Evolutionary conservation across 768 basidiomycete species (phyloP).

Genomic region (Austroboletus festivus): DNA sequence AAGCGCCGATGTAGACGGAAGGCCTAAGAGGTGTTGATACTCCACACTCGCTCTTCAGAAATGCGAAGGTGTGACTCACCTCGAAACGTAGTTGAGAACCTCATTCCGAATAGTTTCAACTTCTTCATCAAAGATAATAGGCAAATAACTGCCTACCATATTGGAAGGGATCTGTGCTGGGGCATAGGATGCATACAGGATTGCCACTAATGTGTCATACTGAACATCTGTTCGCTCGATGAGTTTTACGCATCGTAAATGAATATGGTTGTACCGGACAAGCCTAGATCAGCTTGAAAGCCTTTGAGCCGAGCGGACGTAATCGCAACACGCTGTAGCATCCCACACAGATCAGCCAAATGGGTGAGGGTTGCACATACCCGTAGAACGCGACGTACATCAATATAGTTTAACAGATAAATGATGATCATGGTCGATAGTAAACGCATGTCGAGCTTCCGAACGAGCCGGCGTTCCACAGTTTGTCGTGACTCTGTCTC

Average conservation of each 20-base stretch:
- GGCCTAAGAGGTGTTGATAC: conserved; percentile 40
- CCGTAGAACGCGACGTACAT: conserved; percentile 36
- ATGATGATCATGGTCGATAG: conserved; percentile 58
- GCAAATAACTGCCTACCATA: conserved; percentile 1
- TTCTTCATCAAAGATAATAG: not conserved
- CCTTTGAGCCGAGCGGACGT: conserved; percentile 50
- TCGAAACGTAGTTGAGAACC: conserved; percentile 53
- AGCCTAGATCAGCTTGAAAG: conserved; percentile 45
- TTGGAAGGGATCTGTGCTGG: conserved; percentile 47
- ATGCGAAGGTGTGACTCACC: conserved; percentile 29
- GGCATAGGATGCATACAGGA: conserved; percentile 58
- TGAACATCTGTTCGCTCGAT: conserved; percentile 42
- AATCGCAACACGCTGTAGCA: conserved; percentile 50
- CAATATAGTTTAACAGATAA: conserved; percentile 67
- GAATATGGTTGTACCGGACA: conserved; percentile 36
- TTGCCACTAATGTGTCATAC: conserved; percentile 53
- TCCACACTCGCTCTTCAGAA: not conserved
- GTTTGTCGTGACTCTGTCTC: conserved; percentile 4
- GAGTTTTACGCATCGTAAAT: not conserved
- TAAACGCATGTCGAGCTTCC: conserved; percentile 54
- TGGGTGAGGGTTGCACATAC: not conserved
- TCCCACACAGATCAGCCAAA: too few species aligned
- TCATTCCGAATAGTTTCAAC: conserved; percentile 15
- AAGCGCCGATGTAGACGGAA: conserved; percentile 57
- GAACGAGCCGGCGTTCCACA: conserved; percentile 38